Conservation (phyloP, 1,139 yeast genomes). For the Blastobotrys buckinghamii region DNA sequence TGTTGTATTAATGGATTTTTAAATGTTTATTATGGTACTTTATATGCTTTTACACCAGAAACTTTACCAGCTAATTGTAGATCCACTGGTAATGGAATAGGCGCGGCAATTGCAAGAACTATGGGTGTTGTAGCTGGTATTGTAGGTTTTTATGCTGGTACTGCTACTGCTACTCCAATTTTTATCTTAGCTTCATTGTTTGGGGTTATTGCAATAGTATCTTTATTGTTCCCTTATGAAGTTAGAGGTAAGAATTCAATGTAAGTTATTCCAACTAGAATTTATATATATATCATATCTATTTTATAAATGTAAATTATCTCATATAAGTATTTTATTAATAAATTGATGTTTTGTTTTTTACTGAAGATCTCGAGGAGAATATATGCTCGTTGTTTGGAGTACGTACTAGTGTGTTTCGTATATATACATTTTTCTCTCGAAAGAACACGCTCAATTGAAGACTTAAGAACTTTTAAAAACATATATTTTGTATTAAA, state of each 20-base stretch:
- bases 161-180: constrained; percentile 45
- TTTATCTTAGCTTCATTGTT: constrained; percentile 54
- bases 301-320: background rate
- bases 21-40: constrained; percentile 49
- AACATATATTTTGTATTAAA: too few relatives aligned
- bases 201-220: constrained; percentile 41
- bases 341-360: background rate
- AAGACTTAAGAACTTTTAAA: too few relatives aligned
- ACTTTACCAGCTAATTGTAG: constrained; percentile 38
- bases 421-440: too few relatives aligned
- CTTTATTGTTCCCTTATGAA: constrained; percentile 45
- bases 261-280: constrained; percentile 8
- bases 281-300: background rate
- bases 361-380: background rate
- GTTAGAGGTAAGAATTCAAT: constrained; percentile 23
- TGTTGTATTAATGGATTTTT: constrained; percentile 47
- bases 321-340: background rate
- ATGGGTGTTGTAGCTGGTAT: constrained; percentile 49
- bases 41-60: constrained; percentile 57
- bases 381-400: too few relatives aligned
- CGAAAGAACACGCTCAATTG: too few relatives aligned
- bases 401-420: too few relatives aligned
- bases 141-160: constrained; percentile 42
- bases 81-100: constrained; percentile 52
- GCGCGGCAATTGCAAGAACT: constrained; percentile 44